Evolutionary conservation across 2,329 filamentous ascomycete species (phyloP), one percentile per base, ranked within the genome.

Genomic region (Colletotrichum noveboracense): DNA sequence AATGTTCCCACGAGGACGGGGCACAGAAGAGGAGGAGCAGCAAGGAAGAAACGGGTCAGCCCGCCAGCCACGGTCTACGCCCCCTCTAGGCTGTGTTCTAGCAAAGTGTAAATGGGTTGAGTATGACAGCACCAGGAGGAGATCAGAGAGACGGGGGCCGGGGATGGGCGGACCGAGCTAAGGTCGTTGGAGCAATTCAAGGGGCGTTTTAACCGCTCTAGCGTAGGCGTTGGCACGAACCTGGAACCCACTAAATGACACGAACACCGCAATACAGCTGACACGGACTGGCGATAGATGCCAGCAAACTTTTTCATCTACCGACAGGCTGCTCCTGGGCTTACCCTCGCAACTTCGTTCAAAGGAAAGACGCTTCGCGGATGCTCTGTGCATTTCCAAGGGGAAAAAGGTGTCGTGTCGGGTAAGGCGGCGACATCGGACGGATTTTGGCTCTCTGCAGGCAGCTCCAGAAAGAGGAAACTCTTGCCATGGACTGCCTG

Each of bases 181-280:
- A 62, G 26, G 34, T 60, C 61, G 56, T 52, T 70, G 24, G 56
- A 48, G n/a, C 67, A 70, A 26, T 48, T 32, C 56, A 34, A 61
- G 21, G 58, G 60, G 43, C n/a, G 60, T 30, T 48, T 67, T 75
- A 65, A 32, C 58, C 70, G 64, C 70, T 73, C 36, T 75, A 67
- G 69, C 55, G 73, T n/a, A 43, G n/a, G 56, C 43, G 64, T 73
- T 66, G 32, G 36, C 64, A 68, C 58, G 48, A 64, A 75, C 43
- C 36, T 72, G 69, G 69, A 75, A 72, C 62, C 73, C 64, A 38
- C 70, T 68, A 64, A 56, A 60, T 62, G 72, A 75, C 64, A 75
- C 73, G 32, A 73, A 36, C 69, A 48, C 43, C 43, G 55, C 69
- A 48, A 26, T 26, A 30, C 26, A 52, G 43, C 69, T 62, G 26